A percentile compares a stretch with the other conserved stretches of the same genome.
These are phyloP conservation scores for Citrus mangshanensis DNA, from an alignment of 345 rosid genomes.

Conservation along the genomic window DNA sequence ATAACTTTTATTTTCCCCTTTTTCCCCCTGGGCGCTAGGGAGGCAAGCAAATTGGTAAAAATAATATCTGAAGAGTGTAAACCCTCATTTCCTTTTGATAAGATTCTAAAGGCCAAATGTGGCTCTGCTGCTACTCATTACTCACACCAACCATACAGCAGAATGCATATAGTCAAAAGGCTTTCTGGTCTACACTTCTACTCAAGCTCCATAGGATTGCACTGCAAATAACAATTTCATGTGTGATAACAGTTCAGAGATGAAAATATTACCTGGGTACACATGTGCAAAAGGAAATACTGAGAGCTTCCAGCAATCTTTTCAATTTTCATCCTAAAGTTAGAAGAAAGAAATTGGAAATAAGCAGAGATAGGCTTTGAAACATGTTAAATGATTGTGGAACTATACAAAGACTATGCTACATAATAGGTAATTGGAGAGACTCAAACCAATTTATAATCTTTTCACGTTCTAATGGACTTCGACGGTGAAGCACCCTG, in stretches of 20 bases:
- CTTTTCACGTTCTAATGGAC: conserved; percentile 87
- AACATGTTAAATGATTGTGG: not conserved
- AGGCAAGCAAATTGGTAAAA: not conserved
- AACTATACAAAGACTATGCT: not conserved
- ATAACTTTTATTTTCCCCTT: not conserved
- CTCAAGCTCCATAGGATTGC: not conserved
- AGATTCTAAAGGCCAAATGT: too few relatives aligned
- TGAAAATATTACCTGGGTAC: conserved; percentile 67
- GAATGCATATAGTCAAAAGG: not conserved
- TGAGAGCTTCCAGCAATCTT: conserved; percentile 63
- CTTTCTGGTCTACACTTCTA: not conserved
- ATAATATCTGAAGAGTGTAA: not conserved
- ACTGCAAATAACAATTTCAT: not conserved
- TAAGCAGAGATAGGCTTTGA: not conserved
- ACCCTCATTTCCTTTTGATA: too few relatives aligned
- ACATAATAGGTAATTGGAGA: not conserved
- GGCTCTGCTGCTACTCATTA: not conserved
- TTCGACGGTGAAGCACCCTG: conserved; percentile 95
- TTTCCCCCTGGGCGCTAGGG: too few relatives aligned
- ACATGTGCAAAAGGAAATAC: conserved; percentile 85
- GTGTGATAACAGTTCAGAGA: not conserved
- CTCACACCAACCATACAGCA: not conserved
- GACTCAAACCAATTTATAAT: conserved; percentile 68
- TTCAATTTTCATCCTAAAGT: conserved; percentile 84
- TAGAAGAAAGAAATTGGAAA: not conserved